These are phyloP conservation scores for Linum trigynum DNA, from an alignment of 345 rosid species.

Conservation along the genomic window DNA sequence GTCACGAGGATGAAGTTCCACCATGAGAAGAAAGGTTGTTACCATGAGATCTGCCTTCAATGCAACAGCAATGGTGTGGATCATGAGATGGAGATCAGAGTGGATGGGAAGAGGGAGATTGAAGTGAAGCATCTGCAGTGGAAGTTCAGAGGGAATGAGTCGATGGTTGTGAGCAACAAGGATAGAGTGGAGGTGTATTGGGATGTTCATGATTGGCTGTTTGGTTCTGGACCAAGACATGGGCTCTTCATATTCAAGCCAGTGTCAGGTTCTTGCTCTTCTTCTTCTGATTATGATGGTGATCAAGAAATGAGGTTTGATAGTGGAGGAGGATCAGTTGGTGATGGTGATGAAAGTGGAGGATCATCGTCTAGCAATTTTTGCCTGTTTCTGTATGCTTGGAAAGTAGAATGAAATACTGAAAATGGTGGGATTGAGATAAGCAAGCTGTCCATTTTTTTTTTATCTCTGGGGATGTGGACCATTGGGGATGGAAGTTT, in stretches of 20 bases:
- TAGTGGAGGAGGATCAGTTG: too few species aligned
- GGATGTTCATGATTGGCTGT: slow-evolving; percentile 55
- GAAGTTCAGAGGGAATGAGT: slow-evolving; percentile 59
- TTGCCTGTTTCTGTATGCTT: slow-evolving; percentile 44
- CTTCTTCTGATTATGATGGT: neutral
- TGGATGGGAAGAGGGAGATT: slow-evolving; percentile 50
- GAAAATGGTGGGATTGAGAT: too few species aligned
- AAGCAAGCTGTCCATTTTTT: too few species aligned
- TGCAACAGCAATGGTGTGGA: slow-evolving; percentile 44
- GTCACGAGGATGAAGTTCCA: slow-evolving; percentile 37
- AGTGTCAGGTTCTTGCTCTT: slow-evolving; percentile 1
- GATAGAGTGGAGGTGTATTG: slow-evolving; percentile 37
- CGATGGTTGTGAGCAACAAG: slow-evolving; percentile 22
- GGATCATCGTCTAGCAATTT: slow-evolving; percentile 25
- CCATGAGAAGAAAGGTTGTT: slow-evolving; percentile 29
- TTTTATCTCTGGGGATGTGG: neutral
- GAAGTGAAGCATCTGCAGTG: slow-evolving; percentile 68
- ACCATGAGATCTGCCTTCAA: slow-evolving; percentile 54
- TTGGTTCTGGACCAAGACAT: slow-evolving; percentile 44
- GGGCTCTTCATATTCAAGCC: slow-evolving; percentile 44
- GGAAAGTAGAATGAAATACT: slow-evolving; percentile 32
- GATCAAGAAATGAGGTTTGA: neutral
- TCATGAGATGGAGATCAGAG: slow-evolving; percentile 56
- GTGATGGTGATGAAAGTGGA: slow-evolving; percentile 10
- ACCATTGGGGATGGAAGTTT: neutral